A percentile compares a stretch with the other conserved stretches of the same genome.
Evolutionary conservation across 345 rosid genomes (phyloP).

Genomic region (Mercurialis annua): DNA sequence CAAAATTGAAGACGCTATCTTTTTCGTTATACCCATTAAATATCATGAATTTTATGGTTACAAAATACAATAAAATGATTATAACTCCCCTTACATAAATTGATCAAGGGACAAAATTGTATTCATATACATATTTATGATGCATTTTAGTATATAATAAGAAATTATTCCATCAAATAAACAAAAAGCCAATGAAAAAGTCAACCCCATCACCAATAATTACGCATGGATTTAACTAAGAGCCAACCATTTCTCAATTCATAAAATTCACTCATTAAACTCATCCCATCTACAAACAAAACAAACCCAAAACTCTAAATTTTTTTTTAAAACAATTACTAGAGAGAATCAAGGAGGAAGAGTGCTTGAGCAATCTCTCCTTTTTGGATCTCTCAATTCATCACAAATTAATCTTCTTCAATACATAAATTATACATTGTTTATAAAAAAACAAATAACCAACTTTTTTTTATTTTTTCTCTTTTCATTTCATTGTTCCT

Average conservation of each 20-base stretch:
- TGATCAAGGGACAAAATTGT: neutral
- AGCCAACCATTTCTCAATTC: slow-evolving; percentile 11
- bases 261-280: neutral
- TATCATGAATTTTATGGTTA: too few relatives aligned
- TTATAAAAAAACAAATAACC: neutral
- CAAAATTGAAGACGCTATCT: too few relatives aligned
- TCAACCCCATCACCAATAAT: slow-evolving; percentile 15
- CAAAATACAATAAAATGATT: too few relatives aligned
- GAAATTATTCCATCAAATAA: neutral
- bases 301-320: neutral
- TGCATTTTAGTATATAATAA: neutral
- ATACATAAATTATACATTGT: neutral
- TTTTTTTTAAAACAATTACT: neutral
- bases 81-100: too few relatives aligned
- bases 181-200: slow-evolving; percentile 14
- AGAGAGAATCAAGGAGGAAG: neutral
- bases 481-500: too few relatives aligned
- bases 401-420: neutral
- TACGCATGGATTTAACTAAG: slow-evolving; percentile 13
- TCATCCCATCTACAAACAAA: neutral
- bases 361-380: slow-evolving; percentile 10
- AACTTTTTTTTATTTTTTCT: too few relatives aligned
- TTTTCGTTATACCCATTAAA: too few relatives aligned
- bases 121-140: neutral
- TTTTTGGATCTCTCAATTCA: slow-evolving; percentile 3